Percentiles rank a stretch among this genome's conserved stretches.
phyloP scores from a whole-genome alignment of 805 yeast genomes.

The Cyberlindnera petersonii region DNA sequence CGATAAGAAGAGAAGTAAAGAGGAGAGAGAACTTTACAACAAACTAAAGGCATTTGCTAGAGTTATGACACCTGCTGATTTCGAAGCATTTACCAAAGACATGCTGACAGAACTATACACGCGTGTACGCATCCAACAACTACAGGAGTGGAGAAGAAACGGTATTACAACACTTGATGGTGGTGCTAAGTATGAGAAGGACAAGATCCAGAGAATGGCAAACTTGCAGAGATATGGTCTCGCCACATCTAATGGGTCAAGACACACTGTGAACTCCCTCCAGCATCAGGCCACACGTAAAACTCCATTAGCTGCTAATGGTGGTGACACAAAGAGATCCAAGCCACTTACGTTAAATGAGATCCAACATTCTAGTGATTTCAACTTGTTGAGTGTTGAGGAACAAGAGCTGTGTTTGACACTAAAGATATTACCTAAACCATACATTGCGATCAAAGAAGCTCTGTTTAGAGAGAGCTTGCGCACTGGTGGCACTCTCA shows the following conservation, averaged over 20 bases:
- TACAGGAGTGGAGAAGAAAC: conserved; percentile 89
- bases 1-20: conserved; percentile 85
- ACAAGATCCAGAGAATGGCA: conserved; percentile 64
- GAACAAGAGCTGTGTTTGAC: conserved; percentile 84
- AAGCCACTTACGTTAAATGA: conserved; percentile 52
- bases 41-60: conserved; percentile 78
- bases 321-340: conserved; percentile 31
- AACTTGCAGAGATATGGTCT: conserved; percentile 53
- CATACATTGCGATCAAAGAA: conserved; percentile 89
- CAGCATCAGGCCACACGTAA: conserved; percentile 24
- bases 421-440: conserved; percentile 84
- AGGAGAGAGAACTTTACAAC: conserved; percentile 78
- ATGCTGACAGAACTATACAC: conserved; percentile 73
- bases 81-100: conserved; percentile 67
- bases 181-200: conserved; percentile 85
- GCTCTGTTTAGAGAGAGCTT: conserved; percentile 82
- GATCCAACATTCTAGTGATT: conserved; percentile 76
- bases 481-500: conserved; percentile 77
- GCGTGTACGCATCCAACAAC: conserved; percentile 76
- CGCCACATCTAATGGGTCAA: conserved; percentile 26
- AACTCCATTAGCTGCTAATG: conserved; percentile 22
- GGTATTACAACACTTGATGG: conserved; percentile 83
- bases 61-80: conserved; percentile 77
- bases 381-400: conserved; percentile 75
- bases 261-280: conserved; percentile 33